phyloP scores from a whole-genome alignment of 169 alveolate genomes.

The Theileria parva region DNA sequence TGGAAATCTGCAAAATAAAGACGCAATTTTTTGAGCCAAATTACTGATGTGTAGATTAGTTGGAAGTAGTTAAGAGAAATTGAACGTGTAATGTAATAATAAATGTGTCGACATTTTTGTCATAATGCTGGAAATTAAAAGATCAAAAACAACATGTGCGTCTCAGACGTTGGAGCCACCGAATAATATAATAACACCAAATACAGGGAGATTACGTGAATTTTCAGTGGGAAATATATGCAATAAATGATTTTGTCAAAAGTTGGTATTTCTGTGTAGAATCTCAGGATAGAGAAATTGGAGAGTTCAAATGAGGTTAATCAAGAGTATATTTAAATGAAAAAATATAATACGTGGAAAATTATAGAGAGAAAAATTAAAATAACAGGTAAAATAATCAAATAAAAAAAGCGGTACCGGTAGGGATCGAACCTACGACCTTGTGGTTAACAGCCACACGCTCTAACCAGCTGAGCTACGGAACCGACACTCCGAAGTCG shows the following conservation, averaged over 20 bases:
- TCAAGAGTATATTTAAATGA: neutral
- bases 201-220: neutral
- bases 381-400: neutral
- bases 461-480: conserved; percentile 89
- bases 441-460: conserved; percentile 96
- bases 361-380: neutral
- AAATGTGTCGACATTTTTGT: neutral
- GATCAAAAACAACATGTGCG: conserved; percentile 17
- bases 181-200: neutral
- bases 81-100: neutral
- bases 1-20: neutral
- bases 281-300: conserved; percentile 7
- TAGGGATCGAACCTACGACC: conserved; percentile 95
- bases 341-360: neutral
- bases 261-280: conserved; percentile 6
- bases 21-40: neutral
- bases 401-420: conserved; percentile 79
- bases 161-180: conserved; percentile 1
- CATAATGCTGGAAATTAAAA: neutral
- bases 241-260: neutral
- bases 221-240: neutral
- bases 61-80: neutral
- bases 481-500: conserved; percentile 57
- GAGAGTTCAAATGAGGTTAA: neutral
- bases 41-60: neutral